These are phyloP conservation scores for Rhamnella rubrinervis DNA, from an alignment of 331 rosid genomes.

Conservation along the genomic window DNA sequence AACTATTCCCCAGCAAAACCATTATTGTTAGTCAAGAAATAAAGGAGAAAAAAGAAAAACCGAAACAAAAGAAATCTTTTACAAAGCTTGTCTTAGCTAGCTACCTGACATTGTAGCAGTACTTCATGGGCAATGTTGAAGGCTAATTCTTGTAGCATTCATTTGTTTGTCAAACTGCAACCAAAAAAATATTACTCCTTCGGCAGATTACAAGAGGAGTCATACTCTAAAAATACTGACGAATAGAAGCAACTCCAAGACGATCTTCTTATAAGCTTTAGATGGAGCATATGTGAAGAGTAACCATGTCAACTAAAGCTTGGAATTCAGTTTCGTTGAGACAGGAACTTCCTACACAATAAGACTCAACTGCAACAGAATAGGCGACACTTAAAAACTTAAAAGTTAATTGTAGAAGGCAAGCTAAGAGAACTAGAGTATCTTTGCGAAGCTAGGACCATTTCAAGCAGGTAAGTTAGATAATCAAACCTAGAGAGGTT, in stretches of 20 bases:
- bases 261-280: constrained; percentile 55
- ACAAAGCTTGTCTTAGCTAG: neutral
- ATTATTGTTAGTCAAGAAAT: neutral
- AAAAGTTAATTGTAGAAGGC: too few species aligned
- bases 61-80: neutral
- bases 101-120: constrained; percentile 75
- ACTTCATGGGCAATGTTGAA: constrained; percentile 66
- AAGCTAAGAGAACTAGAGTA: too few species aligned
- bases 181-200: neutral
- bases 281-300: constrained; percentile 84
- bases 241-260: constrained; percentile 55
- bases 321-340: constrained; percentile 59
- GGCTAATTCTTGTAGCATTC: constrained; percentile 58
- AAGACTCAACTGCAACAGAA: constrained; percentile 67
- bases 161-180: constrained; percentile 68
- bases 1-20: constrained; percentile 35
- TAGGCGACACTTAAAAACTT: constrained; percentile 63
- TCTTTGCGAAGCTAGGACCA: neutral
- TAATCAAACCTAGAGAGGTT: too few species aligned
- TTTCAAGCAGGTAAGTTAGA: too few species aligned
- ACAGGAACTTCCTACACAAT: constrained; percentile 65
- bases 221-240: constrained; percentile 6
- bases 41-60: neutral
- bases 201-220: neutral
- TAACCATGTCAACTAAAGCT: constrained; percentile 84